A percentile compares a stretch with the other conserved stretches of the same genome.
These are phyloP conservation scores for Termitomyces sp. DNA, from an alignment of 768 basidiomycete genomes.

Conservation along the genomic window DNA sequence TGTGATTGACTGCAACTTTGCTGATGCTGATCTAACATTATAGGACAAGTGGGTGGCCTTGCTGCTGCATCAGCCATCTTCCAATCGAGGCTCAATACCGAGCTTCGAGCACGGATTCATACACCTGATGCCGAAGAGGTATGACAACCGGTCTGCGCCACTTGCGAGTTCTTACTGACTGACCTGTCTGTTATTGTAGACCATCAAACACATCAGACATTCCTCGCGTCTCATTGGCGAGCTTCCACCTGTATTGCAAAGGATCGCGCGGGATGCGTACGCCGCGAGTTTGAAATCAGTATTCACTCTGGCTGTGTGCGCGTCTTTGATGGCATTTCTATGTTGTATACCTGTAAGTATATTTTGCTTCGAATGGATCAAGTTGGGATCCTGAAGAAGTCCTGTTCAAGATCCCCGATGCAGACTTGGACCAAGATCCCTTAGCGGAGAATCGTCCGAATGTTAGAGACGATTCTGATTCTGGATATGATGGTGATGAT, in stretches of 20 bases:
- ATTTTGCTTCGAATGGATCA: background rate
- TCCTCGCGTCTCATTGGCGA: slow-evolving; percentile 44
- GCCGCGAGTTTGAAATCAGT: slow-evolving; percentile 47
- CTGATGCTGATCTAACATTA: background rate
- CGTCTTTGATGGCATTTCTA: slow-evolving; percentile 48
- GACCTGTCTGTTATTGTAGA: slow-evolving; percentile 24
- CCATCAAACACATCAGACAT: slow-evolving; percentile 51
- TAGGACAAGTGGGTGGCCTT: slow-evolving; percentile 60
- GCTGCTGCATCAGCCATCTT: slow-evolving; percentile 59
- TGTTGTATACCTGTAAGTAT: slow-evolving; percentile 46
- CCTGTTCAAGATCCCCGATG: slow-evolving; percentile 20
- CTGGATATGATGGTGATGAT: slow-evolving; percentile 16
- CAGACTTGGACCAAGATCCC: slow-evolving; percentile 15
- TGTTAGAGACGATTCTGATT: slow-evolving; percentile 12
- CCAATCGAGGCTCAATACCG: slow-evolving; percentile 45
- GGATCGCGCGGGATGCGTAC: slow-evolving; percentile 52
- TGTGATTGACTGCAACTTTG: background rate
- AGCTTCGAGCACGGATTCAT: slow-evolving; percentile 43
- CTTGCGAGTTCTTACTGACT: background rate
- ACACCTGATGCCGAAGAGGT: slow-evolving; percentile 44
- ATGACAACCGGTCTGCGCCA: background rate
- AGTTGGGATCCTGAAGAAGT: background rate
- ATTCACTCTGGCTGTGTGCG: slow-evolving; percentile 49
- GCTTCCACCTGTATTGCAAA: slow-evolving; percentile 45
- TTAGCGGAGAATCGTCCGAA: background rate